Evolutionary conservation across 257 asterid species (phyloP).

Genomic region (Nicotiana sylvestris): DNA sequence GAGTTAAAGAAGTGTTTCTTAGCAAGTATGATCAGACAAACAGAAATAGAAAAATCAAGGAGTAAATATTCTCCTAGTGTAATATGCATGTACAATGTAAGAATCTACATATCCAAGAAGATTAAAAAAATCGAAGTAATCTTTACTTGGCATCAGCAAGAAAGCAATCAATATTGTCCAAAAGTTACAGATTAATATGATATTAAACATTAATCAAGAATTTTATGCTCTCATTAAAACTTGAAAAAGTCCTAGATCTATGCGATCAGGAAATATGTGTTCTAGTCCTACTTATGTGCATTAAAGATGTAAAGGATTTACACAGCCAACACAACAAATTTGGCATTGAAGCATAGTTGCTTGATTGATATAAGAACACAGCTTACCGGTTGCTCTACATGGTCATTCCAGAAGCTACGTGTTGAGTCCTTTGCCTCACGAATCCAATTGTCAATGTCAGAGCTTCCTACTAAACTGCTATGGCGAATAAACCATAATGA

Average conservation of each 20-base stretch:
- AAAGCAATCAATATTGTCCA: background rate
- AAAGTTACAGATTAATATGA: background rate
- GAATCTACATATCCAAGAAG: background rate
- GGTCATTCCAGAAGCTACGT: slow-evolving; percentile 81
- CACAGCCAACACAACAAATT: background rate
- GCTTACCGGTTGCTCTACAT: slow-evolving; percentile 97
- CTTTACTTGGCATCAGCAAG: background rate
- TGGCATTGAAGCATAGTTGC: background rate
- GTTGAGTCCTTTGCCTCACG: slow-evolving; percentile 83
- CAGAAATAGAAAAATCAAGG: background rate
- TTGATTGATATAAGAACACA: slow-evolving; percentile 3
- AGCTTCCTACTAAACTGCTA: slow-evolving; percentile 90
- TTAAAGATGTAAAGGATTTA: background rate
- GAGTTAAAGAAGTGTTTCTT: background rate
- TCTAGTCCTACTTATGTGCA: background rate
- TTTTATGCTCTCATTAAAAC: background rate
- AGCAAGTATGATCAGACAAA: background rate
- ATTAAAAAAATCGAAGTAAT: background rate
- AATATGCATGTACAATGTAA: background rate
- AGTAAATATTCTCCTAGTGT: background rate
- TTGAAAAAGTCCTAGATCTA: background rate
- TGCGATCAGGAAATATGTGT: background rate
- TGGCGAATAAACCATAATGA: slow-evolving; percentile 98
- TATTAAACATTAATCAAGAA: background rate
- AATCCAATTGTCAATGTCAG: slow-evolving; percentile 95